phyloP scores from a whole-genome alignment of 345 rosid species.

The Eucalyptus curtisii region DNA sequence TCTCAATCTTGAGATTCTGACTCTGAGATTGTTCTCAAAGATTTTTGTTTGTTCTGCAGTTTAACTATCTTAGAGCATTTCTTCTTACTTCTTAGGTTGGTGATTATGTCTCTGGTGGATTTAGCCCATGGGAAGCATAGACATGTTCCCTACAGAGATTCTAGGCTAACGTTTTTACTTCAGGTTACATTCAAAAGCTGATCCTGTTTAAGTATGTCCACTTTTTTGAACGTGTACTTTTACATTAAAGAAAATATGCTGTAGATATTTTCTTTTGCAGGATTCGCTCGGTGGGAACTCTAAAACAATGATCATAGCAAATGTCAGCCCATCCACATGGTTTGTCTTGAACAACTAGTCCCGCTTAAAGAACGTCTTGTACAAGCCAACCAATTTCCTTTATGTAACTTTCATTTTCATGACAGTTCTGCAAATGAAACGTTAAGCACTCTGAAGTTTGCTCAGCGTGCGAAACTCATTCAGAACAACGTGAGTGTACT shows the following conservation, averaged over 20 bases:
- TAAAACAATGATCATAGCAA: conserved; percentile 87
- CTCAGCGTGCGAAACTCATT: conserved; percentile 95
- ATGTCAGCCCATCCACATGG: conserved; percentile 92
- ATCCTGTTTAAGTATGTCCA: neutral
- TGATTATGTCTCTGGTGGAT: conserved; percentile 95
- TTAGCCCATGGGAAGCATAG: conserved; percentile 92
- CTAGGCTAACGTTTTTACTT: conserved; percentile 90
- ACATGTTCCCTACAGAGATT: conserved; percentile 95
- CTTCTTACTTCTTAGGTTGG: conserved; percentile 43
- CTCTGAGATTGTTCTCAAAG: neutral
- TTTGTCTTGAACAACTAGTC: conserved; percentile 2
- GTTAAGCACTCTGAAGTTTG: conserved; percentile 86
- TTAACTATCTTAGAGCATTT: neutral
- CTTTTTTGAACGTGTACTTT: neutral
- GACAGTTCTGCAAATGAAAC: conserved; percentile 88
- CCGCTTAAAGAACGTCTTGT: neutral
- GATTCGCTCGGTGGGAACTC: conserved; percentile 97
- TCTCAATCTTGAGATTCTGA: neutral
- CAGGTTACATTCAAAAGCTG: conserved; percentile 42
- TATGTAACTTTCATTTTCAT: neutral
- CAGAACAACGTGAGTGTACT: conserved; percentile 62
- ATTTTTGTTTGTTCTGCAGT: neutral
- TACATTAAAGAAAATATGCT: neutral
- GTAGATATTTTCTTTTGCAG: conserved; percentile 29
- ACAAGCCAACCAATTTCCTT: neutral